Evolutionary conservation across 345 rosid species (phyloP), one percentile per base, ranked within the genome.

Genomic region (Raphanus sativus): DNA sequence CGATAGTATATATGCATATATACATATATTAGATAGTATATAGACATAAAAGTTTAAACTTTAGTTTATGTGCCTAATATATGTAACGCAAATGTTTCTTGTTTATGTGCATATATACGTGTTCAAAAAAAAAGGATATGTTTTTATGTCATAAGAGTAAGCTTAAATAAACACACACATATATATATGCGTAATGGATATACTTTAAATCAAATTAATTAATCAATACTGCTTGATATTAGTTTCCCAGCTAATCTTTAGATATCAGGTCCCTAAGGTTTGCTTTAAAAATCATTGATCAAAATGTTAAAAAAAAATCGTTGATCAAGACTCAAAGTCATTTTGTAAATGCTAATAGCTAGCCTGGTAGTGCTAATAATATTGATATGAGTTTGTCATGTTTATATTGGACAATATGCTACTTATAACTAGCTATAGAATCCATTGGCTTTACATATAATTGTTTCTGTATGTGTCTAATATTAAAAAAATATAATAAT

Each of bases 121-220:
- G 21, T 21, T 21, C 0, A 21, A 21, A 21, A 21, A 21, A 21
- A 21, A 21, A 21, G 1, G 21, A 21, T 21, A 56, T 67, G 5
- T 59, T 45, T 67, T 73, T 42, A 76, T 85, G 65, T 79, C 76
- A 66, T 61, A 67, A 76, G 72, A 81, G 45, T 10, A 38, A 9
- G 13, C 4, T 38, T 38, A 9, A 9, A 38, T 38, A 38, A 2
- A 38, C 2, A 38, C 45, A 38, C 4, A 34, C 9, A 34, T 34
- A 38, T 38, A 36, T 48, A 50, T 50, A 50, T 76, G 63, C 50
- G 32, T 73, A 60, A 25, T 67, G 73, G 65, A 21, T 63, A 66
- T 63, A 66, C 15, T 24, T 55, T 3, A 61, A 24, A 68, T 45
- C 17, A 15, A 34, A 29, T n/a, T 11, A 24, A 10, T 17, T 21